Conservation (phyloP, 139 green algal species). For the Haematococcus sp. region DNA sequence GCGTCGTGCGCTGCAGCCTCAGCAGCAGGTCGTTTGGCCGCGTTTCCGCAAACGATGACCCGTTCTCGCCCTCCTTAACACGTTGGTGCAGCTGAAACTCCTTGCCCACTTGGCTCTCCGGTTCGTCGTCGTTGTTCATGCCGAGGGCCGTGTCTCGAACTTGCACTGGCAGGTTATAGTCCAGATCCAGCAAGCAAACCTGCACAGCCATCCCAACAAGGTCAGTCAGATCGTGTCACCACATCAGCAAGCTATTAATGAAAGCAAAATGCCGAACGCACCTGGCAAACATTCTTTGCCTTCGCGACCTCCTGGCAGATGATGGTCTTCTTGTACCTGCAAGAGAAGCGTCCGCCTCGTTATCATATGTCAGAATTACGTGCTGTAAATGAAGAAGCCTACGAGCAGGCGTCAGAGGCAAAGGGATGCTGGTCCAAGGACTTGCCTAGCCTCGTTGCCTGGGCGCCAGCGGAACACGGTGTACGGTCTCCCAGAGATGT, state of each 20-base stretch:
- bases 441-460: slow-evolving; percentile 67
- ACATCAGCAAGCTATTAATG: not conserved
- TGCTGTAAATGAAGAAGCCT: too few species aligned
- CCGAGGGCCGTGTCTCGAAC: slow-evolving; percentile 82
- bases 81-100: slow-evolving; percentile 65
- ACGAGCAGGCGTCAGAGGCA: too few species aligned
- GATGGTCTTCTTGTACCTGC: slow-evolving; percentile 96
- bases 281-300: slow-evolving; percentile 98
- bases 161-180: slow-evolving; percentile 94
- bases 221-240: not conserved
- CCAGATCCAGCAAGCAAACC: slow-evolving; percentile 96
- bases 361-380: too few species aligned
- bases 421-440: too few species aligned
- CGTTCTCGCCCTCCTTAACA: slow-evolving; percentile 48
- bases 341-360: too few species aligned
- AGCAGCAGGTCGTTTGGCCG: slow-evolving; percentile 75
- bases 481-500: slow-evolving; percentile 90
- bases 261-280: slow-evolving; percentile 21
- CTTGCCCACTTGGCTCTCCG: slow-evolving; percentile 82
- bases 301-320: slow-evolving; percentile 98
- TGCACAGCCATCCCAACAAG: slow-evolving; percentile 27
- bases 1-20: slow-evolving; percentile 82
- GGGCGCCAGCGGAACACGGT: slow-evolving; percentile 91
- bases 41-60: slow-evolving; percentile 45
- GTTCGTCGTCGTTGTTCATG: slow-evolving; percentile 72